Evolutionary conservation across 805 yeast species (phyloP).

Genomic region (Kluyveromyces aestuarii): DNA sequence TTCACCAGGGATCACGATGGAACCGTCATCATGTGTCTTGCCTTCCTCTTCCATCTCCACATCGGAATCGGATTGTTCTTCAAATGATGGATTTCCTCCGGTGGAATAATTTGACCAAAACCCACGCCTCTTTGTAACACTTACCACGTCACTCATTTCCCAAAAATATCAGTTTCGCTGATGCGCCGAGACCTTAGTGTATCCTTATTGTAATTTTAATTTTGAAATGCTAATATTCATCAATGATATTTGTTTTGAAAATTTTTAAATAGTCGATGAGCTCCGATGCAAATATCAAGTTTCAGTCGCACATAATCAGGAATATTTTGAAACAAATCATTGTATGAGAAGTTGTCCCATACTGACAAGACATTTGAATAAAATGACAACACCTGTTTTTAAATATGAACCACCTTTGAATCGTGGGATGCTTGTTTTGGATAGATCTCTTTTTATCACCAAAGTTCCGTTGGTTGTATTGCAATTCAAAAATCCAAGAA

Average conservation of each 20-base stretch:
- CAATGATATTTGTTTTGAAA: slow-evolving; percentile 4
- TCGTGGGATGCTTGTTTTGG: slow-evolving; percentile 55
- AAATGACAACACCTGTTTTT: slow-evolving; percentile 1
- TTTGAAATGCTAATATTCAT: too few relatives aligned
- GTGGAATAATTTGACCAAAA: slow-evolving; percentile 12
- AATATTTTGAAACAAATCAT: background rate
- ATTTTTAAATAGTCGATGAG: slow-evolving; percentile 10
- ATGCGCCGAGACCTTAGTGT: background rate
- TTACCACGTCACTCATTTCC: slow-evolving; percentile 16
- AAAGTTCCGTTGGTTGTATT: slow-evolving; percentile 59
- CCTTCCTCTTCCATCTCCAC: slow-evolving; percentile 26
- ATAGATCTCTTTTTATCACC: slow-evolving; percentile 52
- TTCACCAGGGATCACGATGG: slow-evolving; percentile 90
- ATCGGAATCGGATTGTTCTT: slow-evolving; percentile 30
- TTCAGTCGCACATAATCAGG: background rate
- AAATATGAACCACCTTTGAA: slow-evolving; percentile 55
- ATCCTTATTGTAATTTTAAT: background rate
- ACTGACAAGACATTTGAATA: background rate
- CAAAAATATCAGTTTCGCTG: slow-evolving; percentile 9
- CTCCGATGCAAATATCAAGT: background rate
- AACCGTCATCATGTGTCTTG: slow-evolving; percentile 22
- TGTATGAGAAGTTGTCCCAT: background rate
- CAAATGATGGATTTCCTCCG: slow-evolving; percentile 5
- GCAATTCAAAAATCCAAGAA: slow-evolving; percentile 55
- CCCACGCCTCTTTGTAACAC: slow-evolving; percentile 19